Base-by-base conservation (phyloP, 768 basidiomycete genomes). In the Chalciporus chontae region DNA sequence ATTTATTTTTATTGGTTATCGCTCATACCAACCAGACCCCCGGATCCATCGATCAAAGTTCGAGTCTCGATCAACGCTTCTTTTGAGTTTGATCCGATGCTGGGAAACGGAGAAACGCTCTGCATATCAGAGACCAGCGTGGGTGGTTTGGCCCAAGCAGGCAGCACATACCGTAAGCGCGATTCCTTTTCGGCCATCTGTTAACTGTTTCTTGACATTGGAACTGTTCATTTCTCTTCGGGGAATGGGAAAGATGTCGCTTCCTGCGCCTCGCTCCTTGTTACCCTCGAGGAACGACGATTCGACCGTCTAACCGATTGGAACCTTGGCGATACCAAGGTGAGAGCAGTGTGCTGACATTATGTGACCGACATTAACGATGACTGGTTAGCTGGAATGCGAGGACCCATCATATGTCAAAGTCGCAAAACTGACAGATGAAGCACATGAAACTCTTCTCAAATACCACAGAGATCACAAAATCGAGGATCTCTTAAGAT, bases 71-170 rank as follows among this genome's bases (percentile, higher is more conserved):
- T 58, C 7, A 43, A 19, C 39, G 52, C 56, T 3, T 41, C 52
- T 4, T 53, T 53, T 19, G 56, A 54, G 23, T 44, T 43, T 31
- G 45, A 38, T 11, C 55, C 48, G 8, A 55, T 47, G 41, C 27
- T 56, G 17, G 52, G 56, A 11, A 40, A 21, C 8, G 56, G 55
- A 29, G 50, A 57, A 23, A 10, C 40, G 11, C 49, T 57, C 8
- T 26, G 26, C 26, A n/a, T 18, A 15, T 11, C 44, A n/a, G n/a
- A 50, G 37, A 36, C 47, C n/a, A 40, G 32, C n/a, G 45, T 47
- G 5, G 24, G 38, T 8, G 21, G 18, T 14, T 14, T 53, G 32
- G 6, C 15, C 9, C 0, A 9, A 0, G 15, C 43, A 13, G 31
- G 29, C 1, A 18, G 52, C 40, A 36, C 19, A 41, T 21, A 49